Evolutionary conservation across 306 rosid genomes (phyloP), one percentile per base, ranked within the genome.

Genomic region (Acacia acuminata): DNA sequence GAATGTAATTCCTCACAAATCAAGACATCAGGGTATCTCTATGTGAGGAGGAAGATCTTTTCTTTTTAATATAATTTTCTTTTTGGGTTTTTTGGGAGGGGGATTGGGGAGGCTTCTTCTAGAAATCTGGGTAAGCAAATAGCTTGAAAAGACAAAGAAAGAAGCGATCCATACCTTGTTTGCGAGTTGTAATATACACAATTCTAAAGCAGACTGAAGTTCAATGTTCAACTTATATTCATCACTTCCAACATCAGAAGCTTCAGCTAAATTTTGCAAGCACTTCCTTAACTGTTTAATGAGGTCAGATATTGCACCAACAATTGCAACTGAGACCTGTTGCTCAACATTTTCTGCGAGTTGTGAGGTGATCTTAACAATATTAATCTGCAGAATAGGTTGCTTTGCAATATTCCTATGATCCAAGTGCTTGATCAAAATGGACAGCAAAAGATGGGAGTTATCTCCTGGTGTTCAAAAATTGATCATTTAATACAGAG

Each of bases 361-460:
- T 80, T 94, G 85, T 42, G 94, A 85, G 71, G 86, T 85, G 75
- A 82, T 89, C 80, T 85, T 90, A 79, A 92, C 86, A 48, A 94
- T 90, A 78, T 88, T 87, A 38, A 88, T 88, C 88, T 92, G 98
- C 80, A 94, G 43, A 73, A 72, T 87, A 79, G 97, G 97, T 79
- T 88, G 78, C 90, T 88, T 94, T 66, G 82, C 89, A 56, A 91
- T 89, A 85, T 89, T 91, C 91, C 89, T 96, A 80, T 96, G 98
- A 89, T 96, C 99, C 94, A 96, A 90, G 89, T 96, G 99, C 90
- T 96, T 96, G 91, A 94, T 90, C 90, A 96, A 84, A 81, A 87
- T 91, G 70, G 97, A 90, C 83, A 96, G 85, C 76, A 96, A 55
- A 77, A 92, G 82, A 89, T 94, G 97, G 81, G 97, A 92, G 81